Base-by-base conservation (phyloP, 345 rosid genomes). In the Adansonia digitata region DNA sequence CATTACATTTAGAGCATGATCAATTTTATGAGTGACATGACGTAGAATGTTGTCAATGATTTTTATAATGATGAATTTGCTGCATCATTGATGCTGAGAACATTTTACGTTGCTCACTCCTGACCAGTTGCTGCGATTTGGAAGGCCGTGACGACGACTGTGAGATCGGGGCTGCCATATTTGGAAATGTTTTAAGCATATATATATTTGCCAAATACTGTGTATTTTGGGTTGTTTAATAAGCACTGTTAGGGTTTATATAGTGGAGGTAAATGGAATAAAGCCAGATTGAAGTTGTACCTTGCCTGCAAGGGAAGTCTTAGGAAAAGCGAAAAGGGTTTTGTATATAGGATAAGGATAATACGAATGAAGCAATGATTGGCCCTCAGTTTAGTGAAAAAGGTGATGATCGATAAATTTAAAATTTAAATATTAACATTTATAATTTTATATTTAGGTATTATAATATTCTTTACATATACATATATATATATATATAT, bases 51-150 rank as follows among this genome's bases (percentile, higher is more conserved):
- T 76, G 65, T 87, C 85, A 14, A 78, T 71, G 71, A 87, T 72
- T 14, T 45, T 18, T 39, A 86, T 81, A 34, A 86, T 22, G 49
- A 87, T 53, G 79, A 49, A 87, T 76, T 66, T 82, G 85, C 83
- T 77, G 83, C 85, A 82, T 75, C 83, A 80, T 78, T 0, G 80
- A 70, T 6, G 55, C 55, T 5, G 77, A 45, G 71, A 84, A 78
- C 79, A 78, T 76, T 55, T 78, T 40, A 46, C 81, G 62, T 24
- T 75, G 76, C 63, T 75, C 73, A 17, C 80, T 60, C 46, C 69
- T 77, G 6, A n/a, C 13, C 66, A 51, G 69, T n/a, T 69, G 79
- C 60, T 68, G 83, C 55, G 24, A 65, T 42, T 24, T 76, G 11
- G 71, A 37, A 43, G 51, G 1, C 18, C 11, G 57, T 8, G 66